Conservation (phyloP, 257 asterid genomes). For the Fraxinus quadrangulata region DNA sequence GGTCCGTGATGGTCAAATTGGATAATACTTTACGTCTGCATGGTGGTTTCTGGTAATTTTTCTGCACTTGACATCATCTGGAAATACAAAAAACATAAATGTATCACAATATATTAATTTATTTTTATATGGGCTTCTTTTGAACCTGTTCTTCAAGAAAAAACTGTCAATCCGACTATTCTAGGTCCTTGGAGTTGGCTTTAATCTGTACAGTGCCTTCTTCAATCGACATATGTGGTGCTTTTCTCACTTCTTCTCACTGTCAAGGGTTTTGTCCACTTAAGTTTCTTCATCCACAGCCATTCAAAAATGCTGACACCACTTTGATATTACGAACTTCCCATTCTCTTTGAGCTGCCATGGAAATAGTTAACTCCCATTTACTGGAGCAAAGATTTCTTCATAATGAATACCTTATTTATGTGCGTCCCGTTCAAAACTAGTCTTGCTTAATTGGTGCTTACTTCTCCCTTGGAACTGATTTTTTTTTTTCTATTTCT, state of each 20-base stretch:
- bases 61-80: background rate
- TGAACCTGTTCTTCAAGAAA: background rate
- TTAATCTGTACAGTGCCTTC: background rate
- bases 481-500: background rate
- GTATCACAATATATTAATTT: background rate
- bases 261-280: background rate
- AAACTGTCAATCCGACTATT: background rate
- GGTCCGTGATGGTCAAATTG: background rate
- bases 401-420: background rate
- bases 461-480: background rate
- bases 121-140: background rate
- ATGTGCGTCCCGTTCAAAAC: background rate
- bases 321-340: background rate
- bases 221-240: background rate
- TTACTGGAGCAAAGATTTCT: background rate
- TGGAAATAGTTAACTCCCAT: background rate
- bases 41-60: background rate
- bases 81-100: background rate
- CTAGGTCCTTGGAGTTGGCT: background rate
- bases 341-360: background rate
- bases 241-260: background rate
- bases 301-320: background rate
- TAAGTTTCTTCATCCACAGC: background rate
- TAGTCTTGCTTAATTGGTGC: background rate
- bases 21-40: background rate